Percentiles rank a stretch among this genome's conserved stretches.
phyloP scores from a whole-genome alignment of 441 rosid species.

The Pelargonium myrrhifolium region DNA sequence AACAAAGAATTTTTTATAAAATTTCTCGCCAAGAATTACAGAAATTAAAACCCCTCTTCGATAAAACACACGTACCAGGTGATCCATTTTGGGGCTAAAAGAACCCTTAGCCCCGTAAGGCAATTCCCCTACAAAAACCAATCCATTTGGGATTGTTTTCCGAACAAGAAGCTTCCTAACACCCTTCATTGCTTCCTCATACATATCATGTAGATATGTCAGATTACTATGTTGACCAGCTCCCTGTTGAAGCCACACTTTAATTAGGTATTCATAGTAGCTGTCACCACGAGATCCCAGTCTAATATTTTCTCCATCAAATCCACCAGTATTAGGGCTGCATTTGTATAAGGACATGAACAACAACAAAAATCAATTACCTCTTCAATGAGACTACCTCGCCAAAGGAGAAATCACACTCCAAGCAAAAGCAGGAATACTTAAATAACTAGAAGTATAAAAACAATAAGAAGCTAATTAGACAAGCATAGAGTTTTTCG shows the following conservation, averaged over 20 bases:
- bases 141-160: slow-evolving; percentile 73
- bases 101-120: slow-evolving; percentile 67
- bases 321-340: slow-evolving; percentile 88
- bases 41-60: too few relatives aligned
- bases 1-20: too few relatives aligned
- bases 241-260: slow-evolving; percentile 95
- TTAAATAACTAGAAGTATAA: neutral
- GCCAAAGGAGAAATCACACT: neutral
- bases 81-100: slow-evolving; percentile 97
- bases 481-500: neutral
- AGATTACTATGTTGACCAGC: slow-evolving; percentile 33
- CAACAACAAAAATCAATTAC: slow-evolving; percentile 13
- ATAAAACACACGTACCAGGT: slow-evolving; percentile 55
- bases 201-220: slow-evolving; percentile 77
- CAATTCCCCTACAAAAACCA: slow-evolving; percentile 90
- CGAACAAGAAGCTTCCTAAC: slow-evolving; percentile 73
- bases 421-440: neutral
- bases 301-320: slow-evolving; percentile 82
- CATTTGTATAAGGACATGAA: slow-evolving; percentile 19
- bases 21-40: neutral
- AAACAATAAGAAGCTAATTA: neutral
- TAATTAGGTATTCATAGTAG: slow-evolving; percentile 88
- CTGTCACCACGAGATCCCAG: slow-evolving; percentile 99
- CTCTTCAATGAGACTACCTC: neutral
- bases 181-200: slow-evolving; percentile 90